phyloP scores from a whole-genome alignment of 2,329 filamentous ascomycete genomes.

The Botrytis deweyae region DNA sequence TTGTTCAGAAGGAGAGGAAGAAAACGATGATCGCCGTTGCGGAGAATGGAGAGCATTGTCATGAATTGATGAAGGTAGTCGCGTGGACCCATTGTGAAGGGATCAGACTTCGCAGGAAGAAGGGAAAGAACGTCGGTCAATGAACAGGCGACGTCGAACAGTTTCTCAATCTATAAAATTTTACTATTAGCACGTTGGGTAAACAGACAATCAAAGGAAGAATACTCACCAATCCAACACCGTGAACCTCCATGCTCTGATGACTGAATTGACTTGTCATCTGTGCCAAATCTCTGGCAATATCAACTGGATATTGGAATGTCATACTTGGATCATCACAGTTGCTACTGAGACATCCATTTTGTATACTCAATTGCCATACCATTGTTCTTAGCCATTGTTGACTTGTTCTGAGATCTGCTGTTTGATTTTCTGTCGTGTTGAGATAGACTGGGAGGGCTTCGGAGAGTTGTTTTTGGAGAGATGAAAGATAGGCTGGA shows the following conservation, averaged over 20 bases:
- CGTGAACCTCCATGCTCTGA: constrained; percentile 71
- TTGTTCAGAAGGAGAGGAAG: constrained; percentile 75
- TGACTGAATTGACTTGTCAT: constrained; percentile 72
- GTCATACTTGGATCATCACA: constrained; percentile 54
- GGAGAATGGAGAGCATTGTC: constrained; percentile 65
- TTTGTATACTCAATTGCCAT: constrained; percentile 61
- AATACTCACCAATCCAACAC: constrained; percentile 65
- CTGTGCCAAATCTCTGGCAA: constrained; percentile 60
- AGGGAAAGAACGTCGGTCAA: constrained; percentile 71
- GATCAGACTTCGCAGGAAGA: constrained; percentile 58
- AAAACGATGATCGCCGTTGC: constrained; percentile 74
- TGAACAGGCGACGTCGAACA: constrained; percentile 73
- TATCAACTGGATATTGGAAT: constrained; percentile 62
- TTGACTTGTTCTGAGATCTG: constrained; percentile 58
- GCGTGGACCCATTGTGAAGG: constrained; percentile 65
- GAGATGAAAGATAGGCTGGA: constrained; percentile 52
- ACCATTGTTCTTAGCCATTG: constrained; percentile 64
- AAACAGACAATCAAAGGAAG: not conserved
- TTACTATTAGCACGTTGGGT: constrained; percentile 20
- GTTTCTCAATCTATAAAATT: constrained; percentile 64
- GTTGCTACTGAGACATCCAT: constrained; percentile 50
- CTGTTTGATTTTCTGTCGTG: constrained; percentile 51
- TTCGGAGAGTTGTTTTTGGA: constrained; percentile 64
- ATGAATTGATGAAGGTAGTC: constrained; percentile 72
- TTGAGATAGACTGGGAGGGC: constrained; percentile 53